Evolutionary conservation across 805 yeast genomes (phyloP).

Genomic region (Yarrowia sp.): DNA sequence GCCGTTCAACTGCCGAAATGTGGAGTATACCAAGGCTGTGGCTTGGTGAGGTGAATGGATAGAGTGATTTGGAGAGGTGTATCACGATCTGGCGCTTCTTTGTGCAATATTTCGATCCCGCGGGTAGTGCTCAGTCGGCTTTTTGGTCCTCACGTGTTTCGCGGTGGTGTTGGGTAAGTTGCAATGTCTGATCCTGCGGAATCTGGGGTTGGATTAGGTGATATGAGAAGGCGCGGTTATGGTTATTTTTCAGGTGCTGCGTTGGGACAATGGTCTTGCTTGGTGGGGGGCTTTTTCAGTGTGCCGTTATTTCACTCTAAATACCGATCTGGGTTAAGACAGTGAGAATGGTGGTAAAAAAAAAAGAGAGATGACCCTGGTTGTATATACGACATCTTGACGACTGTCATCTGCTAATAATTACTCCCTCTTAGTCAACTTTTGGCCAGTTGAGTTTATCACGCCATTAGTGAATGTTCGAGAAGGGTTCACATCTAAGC

Average conservation of each 20-base stretch:
- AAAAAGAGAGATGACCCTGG: neutral
- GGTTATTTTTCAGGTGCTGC: conserved; percentile 21
- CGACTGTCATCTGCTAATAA: no score
- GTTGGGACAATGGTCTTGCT: neutral
- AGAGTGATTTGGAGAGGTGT: neutral
- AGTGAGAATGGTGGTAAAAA: no score
- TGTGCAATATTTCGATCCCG: neutral
- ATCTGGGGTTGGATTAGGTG: conserved; percentile 24
- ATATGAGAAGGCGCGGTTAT: conserved; percentile 1
- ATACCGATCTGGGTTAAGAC: neutral
- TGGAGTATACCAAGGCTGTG: neutral
- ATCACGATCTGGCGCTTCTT: neutral
- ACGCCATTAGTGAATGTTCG: conserved; percentile 18
- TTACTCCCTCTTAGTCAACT: neutral
- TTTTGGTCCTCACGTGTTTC: neutral
- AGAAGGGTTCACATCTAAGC: conserved; percentile 6
- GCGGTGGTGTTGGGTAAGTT: neutral
- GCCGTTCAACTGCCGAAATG: conserved; percentile 6
- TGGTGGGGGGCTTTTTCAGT: neutral
- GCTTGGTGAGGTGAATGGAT: neutral
- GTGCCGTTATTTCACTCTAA: neutral
- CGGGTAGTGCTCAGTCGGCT: neutral
- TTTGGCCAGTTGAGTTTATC: conserved; percentile 5
- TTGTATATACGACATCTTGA: neutral
- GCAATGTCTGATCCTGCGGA: conserved; percentile 12